phyloP scores from a whole-genome alignment of 495 filamentous ascomycete species.

The Penicillium silybi region DNA sequence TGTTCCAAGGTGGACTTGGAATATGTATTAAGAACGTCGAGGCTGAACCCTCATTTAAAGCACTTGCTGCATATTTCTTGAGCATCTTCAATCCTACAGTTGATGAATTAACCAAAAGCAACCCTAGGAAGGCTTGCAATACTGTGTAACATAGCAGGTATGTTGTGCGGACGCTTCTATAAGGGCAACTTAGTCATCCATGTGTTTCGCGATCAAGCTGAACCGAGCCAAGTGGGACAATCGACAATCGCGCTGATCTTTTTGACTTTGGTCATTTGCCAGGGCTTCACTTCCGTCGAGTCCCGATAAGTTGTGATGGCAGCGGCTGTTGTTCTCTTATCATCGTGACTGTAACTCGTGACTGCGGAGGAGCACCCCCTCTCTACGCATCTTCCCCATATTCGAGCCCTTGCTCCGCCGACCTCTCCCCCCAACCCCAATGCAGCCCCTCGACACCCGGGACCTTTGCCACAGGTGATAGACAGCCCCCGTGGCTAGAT shows the following conservation, averaged over 20 bases:
- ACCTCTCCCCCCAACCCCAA: slow-evolving; percentile 27
- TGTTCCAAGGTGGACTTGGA: too few relatives aligned
- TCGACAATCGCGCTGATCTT: slow-evolving; percentile 12
- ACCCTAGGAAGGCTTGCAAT: neutral
- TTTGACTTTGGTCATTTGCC: slow-evolving; percentile 4
- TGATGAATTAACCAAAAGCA: neutral
- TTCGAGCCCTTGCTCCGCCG: slow-evolving; percentile 25
- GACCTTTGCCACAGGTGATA: slow-evolving; percentile 39
- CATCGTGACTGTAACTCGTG: slow-evolving; percentile 17
- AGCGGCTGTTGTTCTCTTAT: slow-evolving; percentile 15
- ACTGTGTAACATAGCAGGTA: neutral
- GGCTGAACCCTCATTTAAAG: too few relatives aligned
- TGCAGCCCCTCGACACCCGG: slow-evolving; percentile 28
- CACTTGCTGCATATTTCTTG: too few relatives aligned
- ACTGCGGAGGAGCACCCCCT: slow-evolving; percentile 20
- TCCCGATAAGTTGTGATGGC: slow-evolving; percentile 13
- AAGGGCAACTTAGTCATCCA: slow-evolving; percentile 24
- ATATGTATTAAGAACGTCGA: too few relatives aligned
- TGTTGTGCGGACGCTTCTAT: neutral
- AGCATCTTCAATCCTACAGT: neutral
- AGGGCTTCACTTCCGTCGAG: neutral
- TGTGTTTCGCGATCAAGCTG: slow-evolving; percentile 20
- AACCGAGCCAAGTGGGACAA: slow-evolving; percentile 20
- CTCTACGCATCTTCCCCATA: slow-evolving; percentile 23
- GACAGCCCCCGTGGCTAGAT: slow-evolving; percentile 39